Evolutionary conservation across 2,329 filamentous ascomycete genomes (phyloP), one percentile per base, ranked within the genome.

Genomic region (Cercospora sesami): DNA sequence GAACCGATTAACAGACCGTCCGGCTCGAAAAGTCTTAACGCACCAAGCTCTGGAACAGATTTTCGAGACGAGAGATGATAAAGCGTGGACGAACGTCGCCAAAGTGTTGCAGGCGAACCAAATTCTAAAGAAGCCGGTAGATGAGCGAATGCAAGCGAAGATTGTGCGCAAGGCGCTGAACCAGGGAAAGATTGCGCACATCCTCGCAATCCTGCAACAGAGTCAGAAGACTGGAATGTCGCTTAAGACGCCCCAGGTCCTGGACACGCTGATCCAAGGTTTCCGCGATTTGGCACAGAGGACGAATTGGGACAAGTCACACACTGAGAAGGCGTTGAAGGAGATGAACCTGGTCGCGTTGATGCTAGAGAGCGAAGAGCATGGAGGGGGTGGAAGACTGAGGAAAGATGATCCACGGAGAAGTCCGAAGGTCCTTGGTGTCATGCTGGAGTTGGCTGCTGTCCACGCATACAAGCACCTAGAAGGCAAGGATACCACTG

Each of bases 401-500:
- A 64, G 67, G 6, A 66, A 64, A 55, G 66, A 72, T 9, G 77
- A 82, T 70, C 70, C 74, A n/a, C 76, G 77, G 63, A 74, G 65
- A 65, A 71, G 75, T 55, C 80, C 81, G 1, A 73, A 75, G 4
- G 77, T 81, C 4, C 75, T 84, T 36, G 82, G 79, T n/a, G 68
- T 80, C 30, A 79, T 80, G 62, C 73, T 83, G 5, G 81, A 83
- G 72, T 69, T 84, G 73, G 77, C 79, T 18, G 81, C 82, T 30
- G 75, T 80, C 5, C 74, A 78, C 55, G 80, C 79, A 3, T 76
- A 79, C 62, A 77, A 75, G 66, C 74, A 81, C 63, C 66, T 71
- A 5, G 74, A 68, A 1, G 76, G 74, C 0, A 64, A 75, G 65
- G 80, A 81, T 55, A 77, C 71, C 33, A 77, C 79, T 53, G 76